A percentile compares a stretch with the other conserved stretches of the same genome.
Conservation (phyloP, 2,329 filamentous ascomycete genomes). For the Macroventuria anomochaeta region DNA sequence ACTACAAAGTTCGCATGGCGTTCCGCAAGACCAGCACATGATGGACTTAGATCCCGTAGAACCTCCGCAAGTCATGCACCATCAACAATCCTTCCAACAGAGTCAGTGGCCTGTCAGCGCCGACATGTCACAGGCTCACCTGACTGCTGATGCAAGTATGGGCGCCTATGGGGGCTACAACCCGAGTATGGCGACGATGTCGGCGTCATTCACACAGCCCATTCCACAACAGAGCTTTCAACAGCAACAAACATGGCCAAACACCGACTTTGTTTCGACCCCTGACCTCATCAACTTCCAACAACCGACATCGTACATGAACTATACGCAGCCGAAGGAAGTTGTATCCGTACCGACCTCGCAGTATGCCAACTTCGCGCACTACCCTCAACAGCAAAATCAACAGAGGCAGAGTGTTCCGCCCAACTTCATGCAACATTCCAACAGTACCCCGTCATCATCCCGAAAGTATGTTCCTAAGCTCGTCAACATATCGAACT, state of each 20-base stretch:
- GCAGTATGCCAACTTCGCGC: constrained; percentile 43
- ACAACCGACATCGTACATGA: constrained; percentile 39
- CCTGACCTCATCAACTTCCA: constrained; percentile 45
- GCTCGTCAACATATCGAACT: constrained; percentile 43
- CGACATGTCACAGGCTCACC: constrained; percentile 39
- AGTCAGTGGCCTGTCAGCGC: constrained; percentile 45
- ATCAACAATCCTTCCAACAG: constrained; percentile 37
- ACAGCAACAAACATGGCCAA: constrained; percentile 42
- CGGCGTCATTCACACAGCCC: constrained; percentile 41
- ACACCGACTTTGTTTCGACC: constrained; percentile 45
- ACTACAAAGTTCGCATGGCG: constrained; percentile 40
- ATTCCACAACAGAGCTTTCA: constrained; percentile 41
- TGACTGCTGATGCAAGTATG: constrained; percentile 40
- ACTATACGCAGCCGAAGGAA: constrained; percentile 42
- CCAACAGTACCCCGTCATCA: constrained; percentile 25
- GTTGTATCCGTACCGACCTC: constrained; percentile 44
- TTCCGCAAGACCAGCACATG: constrained; percentile 40
- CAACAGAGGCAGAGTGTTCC: constrained; percentile 43
- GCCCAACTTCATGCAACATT: constrained; percentile 43
- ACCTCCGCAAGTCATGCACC: constrained; percentile 38
- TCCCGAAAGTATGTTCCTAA: constrained; percentile 45
- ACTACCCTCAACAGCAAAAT: constrained; percentile 27
- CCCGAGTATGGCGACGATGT: constrained; percentile 39
- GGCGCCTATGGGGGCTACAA: constrained; percentile 38
- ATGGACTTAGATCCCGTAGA: constrained; percentile 48